phyloP scores from a whole-genome alignment of 768 basidiomycete genomes.

The Cystofilobasidium capitatum region DNA sequence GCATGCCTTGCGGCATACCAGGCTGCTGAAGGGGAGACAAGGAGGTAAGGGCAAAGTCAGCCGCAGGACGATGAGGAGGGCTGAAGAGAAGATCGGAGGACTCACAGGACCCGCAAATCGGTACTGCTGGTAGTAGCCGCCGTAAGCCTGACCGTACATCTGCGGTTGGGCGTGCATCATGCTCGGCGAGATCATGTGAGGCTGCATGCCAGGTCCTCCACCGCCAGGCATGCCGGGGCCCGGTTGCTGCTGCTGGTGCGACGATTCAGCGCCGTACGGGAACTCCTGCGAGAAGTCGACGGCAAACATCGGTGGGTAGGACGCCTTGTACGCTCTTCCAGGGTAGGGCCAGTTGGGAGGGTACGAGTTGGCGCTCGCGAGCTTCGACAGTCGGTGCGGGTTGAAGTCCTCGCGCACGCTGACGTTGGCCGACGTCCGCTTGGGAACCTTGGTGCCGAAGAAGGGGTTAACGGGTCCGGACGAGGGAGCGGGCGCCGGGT shows the following conservation, averaged over 20 bases:
- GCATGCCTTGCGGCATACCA: neutral
- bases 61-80: neutral
- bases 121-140: slow-evolving; percentile 14
- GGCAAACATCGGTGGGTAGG: slow-evolving; percentile 18
- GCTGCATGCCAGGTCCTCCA: slow-evolving; percentile 6
- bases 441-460: slow-evolving; percentile 63
- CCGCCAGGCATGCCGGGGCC: no score
- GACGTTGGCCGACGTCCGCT: slow-evolving; percentile 57
- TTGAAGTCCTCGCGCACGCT: slow-evolving; percentile 96
- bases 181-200: slow-evolving; percentile 19
- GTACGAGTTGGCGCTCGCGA: slow-evolving; percentile 61
- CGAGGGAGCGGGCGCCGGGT: slow-evolving; percentile 30
- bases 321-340: slow-evolving; percentile 9
- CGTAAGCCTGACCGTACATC: slow-evolving; percentile 5
- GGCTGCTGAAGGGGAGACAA: neutral
- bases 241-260: slow-evolving; percentile 8
- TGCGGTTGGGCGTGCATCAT: slow-evolving; percentile 16
- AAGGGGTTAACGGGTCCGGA: slow-evolving; percentile 56
- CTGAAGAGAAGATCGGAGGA: neutral
- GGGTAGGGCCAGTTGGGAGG: slow-evolving; percentile 28
- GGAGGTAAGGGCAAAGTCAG: neutral
- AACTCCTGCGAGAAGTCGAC: slow-evolving; percentile 5
- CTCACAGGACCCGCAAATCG: slow-evolving; percentile 1
- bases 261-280: neutral
- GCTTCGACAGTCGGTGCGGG: slow-evolving; percentile 81